Evolutionary conservation across 106 monocot genomes (phyloP).

Genomic region (Agapanthus africanus): DNA sequence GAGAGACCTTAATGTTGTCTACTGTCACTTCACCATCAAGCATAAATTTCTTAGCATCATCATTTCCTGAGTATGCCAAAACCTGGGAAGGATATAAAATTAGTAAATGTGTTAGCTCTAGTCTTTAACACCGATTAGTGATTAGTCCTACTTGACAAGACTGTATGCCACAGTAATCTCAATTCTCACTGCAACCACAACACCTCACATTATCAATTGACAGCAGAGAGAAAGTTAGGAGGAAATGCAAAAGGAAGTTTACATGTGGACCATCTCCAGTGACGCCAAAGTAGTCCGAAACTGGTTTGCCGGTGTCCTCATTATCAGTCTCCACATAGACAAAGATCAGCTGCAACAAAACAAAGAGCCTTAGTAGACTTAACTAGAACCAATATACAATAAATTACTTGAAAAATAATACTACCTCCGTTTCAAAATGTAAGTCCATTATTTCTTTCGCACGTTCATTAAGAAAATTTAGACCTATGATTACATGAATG

Average conservation of each 20-base stretch:
- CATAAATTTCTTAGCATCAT: conserved; percentile 68
- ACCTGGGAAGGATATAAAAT: conserved; percentile 31
- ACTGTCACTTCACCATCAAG: conserved; percentile 64
- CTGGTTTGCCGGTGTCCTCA: conserved; percentile 75
- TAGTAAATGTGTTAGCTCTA: neutral
- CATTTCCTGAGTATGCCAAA: conserved; percentile 87
- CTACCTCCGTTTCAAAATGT: too few relatives aligned
- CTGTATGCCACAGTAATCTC: neutral
- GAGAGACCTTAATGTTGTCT: conserved; percentile 59
- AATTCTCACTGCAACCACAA: neutral
- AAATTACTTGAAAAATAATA: too few relatives aligned
- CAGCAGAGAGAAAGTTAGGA: neutral
- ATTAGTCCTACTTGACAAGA: neutral
- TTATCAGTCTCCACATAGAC: conserved; percentile 79
- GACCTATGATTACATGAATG: too few relatives aligned
- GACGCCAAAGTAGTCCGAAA: conserved; percentile 84
- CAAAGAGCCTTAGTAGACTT: neutral
- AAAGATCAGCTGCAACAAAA: conserved; percentile 63
- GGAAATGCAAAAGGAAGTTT: conserved; percentile 8
- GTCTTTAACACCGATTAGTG: too few relatives aligned
- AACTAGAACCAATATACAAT: conserved; percentile 18
- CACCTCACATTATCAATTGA: neutral
- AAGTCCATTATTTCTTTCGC: too few relatives aligned
- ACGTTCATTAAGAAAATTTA: too few relatives aligned
- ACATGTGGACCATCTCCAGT: conserved; percentile 76